A percentile compares a stretch with the other conserved stretches of the same genome.
Evolutionary conservation across 257 asterid species (phyloP).

Genomic region (Rehmannia glutinosa): DNA sequence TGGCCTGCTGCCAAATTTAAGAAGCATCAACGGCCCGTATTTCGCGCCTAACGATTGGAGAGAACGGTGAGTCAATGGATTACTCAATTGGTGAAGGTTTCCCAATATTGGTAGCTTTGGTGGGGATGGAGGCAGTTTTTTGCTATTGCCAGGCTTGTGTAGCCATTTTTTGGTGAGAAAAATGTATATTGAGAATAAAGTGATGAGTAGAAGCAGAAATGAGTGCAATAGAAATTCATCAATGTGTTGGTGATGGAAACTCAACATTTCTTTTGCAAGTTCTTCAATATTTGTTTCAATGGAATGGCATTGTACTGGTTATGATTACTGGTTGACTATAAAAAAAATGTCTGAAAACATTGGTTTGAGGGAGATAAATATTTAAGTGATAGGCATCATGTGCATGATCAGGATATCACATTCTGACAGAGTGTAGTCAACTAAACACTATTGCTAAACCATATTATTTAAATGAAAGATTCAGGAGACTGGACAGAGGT

Average conservation of each 20-base stretch:
- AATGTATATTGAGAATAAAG: slow-evolving; percentile 1
- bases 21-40: slow-evolving; percentile 49
- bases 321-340: too few species aligned
- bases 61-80: slow-evolving; percentile 32
- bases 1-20: slow-evolving; percentile 41
- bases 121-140: slow-evolving; percentile 47
- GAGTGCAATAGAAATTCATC: neutral
- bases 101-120: slow-evolving; percentile 50
- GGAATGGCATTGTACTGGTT: too few species aligned
- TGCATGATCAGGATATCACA: neutral
- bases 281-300: too few species aligned
- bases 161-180: slow-evolving; percentile 19
- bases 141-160: neutral
- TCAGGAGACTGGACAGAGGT: neutral
- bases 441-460: neutral
- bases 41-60: slow-evolving; percentile 33
- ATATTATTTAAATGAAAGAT: neutral
- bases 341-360: too few species aligned
- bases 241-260: neutral
- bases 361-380: neutral
- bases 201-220: neutral
- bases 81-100: slow-evolving; percentile 45
- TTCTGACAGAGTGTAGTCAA: neutral
- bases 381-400: too few species aligned
- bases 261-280: neutral